Conservation (phyloP, 345 rosid genomes). For the Cardamine occulta region DNA sequence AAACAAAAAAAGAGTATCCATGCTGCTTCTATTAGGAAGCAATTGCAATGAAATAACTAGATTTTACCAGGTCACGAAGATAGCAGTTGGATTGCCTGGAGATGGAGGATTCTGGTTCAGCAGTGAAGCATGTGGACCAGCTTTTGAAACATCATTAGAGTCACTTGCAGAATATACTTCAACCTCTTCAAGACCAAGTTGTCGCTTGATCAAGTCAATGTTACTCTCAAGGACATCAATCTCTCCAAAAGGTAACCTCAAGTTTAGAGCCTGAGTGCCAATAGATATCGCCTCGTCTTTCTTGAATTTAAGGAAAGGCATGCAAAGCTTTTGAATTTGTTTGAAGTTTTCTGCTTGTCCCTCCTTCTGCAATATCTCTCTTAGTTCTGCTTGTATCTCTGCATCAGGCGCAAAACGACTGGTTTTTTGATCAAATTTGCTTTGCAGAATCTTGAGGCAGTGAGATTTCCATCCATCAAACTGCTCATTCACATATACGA, state of each 20-base stretch:
- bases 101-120: slow-evolving; percentile 73
- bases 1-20: neutral
- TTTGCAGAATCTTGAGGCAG: slow-evolving; percentile 72
- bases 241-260: slow-evolving; percentile 88
- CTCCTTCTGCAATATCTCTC: slow-evolving; percentile 60
- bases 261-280: slow-evolving; percentile 74
- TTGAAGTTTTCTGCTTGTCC: slow-evolving; percentile 66
- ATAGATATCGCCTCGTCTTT: slow-evolving; percentile 71
- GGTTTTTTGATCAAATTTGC: slow-evolving; percentile 53
- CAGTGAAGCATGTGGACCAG: slow-evolving; percentile 57
- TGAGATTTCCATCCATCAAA: slow-evolving; percentile 90
- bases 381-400: slow-evolving; percentile 68
- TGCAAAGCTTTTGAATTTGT: slow-evolving; percentile 71
- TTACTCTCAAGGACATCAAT: slow-evolving; percentile 76
- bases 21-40: neutral
- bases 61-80: slow-evolving; percentile 61
- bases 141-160: slow-evolving; percentile 51
- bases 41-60: neutral
- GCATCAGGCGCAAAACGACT: slow-evolving; percentile 62
- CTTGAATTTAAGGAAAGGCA: slow-evolving; percentile 94
- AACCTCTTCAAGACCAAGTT: slow-evolving; percentile 66
- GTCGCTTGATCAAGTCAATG: slow-evolving; percentile 75
- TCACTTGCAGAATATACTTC: slow-evolving; percentile 58
- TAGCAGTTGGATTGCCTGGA: slow-evolving; percentile 86
- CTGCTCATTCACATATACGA: slow-evolving; percentile 78